phyloP scores from a whole-genome alignment of 805 yeast species.

The Wickerhamomyces subpelliculosus region DNA sequence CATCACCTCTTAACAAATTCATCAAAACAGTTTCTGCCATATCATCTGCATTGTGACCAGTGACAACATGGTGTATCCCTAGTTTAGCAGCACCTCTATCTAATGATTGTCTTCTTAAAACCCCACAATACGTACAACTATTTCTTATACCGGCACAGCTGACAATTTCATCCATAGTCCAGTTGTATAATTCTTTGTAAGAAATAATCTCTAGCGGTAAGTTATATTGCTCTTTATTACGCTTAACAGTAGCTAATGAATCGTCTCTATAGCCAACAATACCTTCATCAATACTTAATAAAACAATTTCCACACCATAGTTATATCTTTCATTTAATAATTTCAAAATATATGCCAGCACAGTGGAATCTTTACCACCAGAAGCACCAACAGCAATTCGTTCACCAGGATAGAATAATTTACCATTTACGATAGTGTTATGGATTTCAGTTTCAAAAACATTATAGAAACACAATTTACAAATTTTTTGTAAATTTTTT shows the following conservation, averaged over 20 bases:
- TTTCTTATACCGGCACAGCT: conserved; percentile 89
- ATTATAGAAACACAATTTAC: conserved; percentile 82
- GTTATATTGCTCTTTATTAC: conserved; percentile 82
- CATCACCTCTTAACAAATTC: conserved; percentile 95
- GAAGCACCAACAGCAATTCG: conserved; percentile 95
- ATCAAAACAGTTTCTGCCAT: conserved; percentile 97
- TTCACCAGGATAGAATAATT: conserved; percentile 75
- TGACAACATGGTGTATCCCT: conserved; percentile 83
- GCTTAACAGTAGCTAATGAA: conserved; percentile 90
- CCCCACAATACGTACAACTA: conserved; percentile 98
- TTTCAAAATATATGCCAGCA: conserved; percentile 80
- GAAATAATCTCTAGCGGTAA: conserved; percentile 77
- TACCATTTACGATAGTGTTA: conserved; percentile 67
- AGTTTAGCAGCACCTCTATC: conserved; percentile 92
- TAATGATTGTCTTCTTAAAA: conserved; percentile 88
- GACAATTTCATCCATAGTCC: conserved; percentile 99
- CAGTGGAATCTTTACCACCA: conserved; percentile 98
- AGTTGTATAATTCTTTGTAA: conserved; percentile 81
- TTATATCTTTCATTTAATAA: conserved; percentile 80
- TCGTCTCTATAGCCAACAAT: conserved; percentile 96
- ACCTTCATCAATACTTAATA: conserved; percentile 92
- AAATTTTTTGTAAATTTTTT: conserved; percentile 80
- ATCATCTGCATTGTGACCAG: conserved; percentile 99
- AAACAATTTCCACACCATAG: conserved; percentile 79
- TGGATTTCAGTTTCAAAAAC: conserved; percentile 96